Evolutionary conservation across 495 filamentous ascomycete species (phyloP).

Genomic region (Oleoguttula mirabilis): DNA sequence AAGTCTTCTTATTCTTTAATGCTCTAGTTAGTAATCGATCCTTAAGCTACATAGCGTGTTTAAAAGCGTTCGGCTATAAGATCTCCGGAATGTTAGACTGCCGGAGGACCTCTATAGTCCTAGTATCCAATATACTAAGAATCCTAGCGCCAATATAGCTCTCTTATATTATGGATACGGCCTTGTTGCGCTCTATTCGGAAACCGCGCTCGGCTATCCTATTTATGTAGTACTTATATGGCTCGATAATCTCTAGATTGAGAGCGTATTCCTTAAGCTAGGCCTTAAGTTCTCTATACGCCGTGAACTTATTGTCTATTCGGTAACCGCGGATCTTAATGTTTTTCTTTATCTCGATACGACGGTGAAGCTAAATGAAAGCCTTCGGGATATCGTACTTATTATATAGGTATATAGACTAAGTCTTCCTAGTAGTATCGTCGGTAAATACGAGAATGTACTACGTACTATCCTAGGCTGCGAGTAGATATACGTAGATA

Average conservation of each 20-base stretch:
- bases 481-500: not conserved
- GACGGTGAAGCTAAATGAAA: not conserved
- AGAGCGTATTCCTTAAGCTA: not conserved
- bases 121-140: not conserved
- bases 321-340: not conserved
- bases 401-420: not conserved
- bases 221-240: not conserved
- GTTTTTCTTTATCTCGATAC: not conserved
- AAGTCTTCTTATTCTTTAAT: not conserved
- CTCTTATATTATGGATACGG: not conserved
- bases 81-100: not conserved
- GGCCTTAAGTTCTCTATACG: not conserved
- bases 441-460: not conserved
- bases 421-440: not conserved
- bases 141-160: not conserved
- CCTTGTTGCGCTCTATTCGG: not conserved
- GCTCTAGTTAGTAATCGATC: not conserved
- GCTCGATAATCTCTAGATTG: not conserved
- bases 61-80: not conserved
- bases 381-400: not conserved
- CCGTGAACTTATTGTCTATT: not conserved
- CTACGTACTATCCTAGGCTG: not conserved
- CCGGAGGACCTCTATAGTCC: not conserved
- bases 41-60: not conserved
- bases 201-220: not conserved